Evolutionary conservation across 257 asterid genomes (phyloP), one percentile per base, ranked within the genome.

Genomic region (Pogostemon cablin): DNA sequence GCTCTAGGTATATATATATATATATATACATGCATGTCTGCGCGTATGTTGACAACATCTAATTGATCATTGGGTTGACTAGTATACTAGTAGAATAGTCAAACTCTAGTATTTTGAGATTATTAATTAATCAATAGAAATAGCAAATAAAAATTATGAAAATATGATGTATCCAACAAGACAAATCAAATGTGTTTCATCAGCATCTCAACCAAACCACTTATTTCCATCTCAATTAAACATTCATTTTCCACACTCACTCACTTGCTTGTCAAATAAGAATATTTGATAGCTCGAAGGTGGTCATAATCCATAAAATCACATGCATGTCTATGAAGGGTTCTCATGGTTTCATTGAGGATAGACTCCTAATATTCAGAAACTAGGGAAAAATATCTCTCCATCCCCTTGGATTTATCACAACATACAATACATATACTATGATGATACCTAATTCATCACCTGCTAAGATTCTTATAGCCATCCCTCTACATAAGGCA

Each of bases 391-490:
- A 42, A 6, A 72, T 64, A 75, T 62, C 65, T 41, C 68, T 65
- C 3, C 35, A 10, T 20, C 37, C 25, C 41, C 3, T 70, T 49
- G 32, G 32, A 25, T 25, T 25, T 25, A 25, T 25, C 32, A 25
- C 34, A 17, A 35, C 40, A 42, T n/a, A 62, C 9, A 54, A 4
- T 20, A 20, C 25, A 20, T 20, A 20, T 25, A 25, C 32, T 25
- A 46, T 46, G 50, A 46, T 10, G 50, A 46, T 46, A 2, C 35
- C 35, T 4, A 4, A 4, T 78, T 63, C 85, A 9, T 58, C 68
- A 34, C 75, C 88, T 72, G 20, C 83, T 5, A 91, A 81, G 77
- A 88, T 91, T 60, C 92, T 88, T 3, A 77, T 91, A 49, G 97
- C 96, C 69, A 83, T 88, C 61, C 64, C 96, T 52, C 76, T 88